Evolutionary conservation across 2,329 filamentous ascomycete species (phyloP), one percentile per base, ranked within the genome.

Genomic region (Cladophialophora immunda): DNA sequence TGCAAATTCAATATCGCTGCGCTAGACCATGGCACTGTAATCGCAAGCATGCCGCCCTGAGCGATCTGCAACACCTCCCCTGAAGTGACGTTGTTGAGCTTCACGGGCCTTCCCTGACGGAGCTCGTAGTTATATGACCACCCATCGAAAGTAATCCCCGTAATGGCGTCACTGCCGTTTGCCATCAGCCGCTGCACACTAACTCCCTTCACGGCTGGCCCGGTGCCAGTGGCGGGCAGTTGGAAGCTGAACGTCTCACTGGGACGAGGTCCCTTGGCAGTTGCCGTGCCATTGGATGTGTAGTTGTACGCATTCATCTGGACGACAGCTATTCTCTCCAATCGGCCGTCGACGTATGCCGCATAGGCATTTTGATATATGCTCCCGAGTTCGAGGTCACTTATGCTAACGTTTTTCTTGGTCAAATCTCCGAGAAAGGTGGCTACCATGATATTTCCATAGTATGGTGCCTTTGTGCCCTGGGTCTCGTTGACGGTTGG

Each of bases 401-500:
- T 78, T 27, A 90, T 79, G 13, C 80, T 79, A 2, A 84, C 79
- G 15, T 77, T 72, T 8, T 58, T 62, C 17, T 65, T 52, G 3
- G 55, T 70, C 27, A 69, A 25, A 64, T 84, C 75, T 1, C 84
- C 83, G 2, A 90, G 75, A 71, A 87, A 85, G 1, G 83, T 82
- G 0, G 88, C 86, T 1, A 86, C 85, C 34, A 84, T 84, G 17
- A 89, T 78, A 74, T 86, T 87, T 17, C 86, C 87, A 71, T 90
- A 90, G 75, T 89, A 91, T 0, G 88, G 87, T 0, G 88, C 78
- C 73, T 88, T 89, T 22, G 87, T 90, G 15, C 86, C 87, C 1
- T 81, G 79, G 7, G 78, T 77, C 0, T 83, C 68, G 47, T 66
- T 70, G 41, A 61, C 61, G 9, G 70, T 70, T 19, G 68, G 72